Evolutionary conservation across 495 filamentous ascomycete species (phyloP), one percentile per base, ranked within the genome.

Genomic region (Neurospora sp.): DNA sequence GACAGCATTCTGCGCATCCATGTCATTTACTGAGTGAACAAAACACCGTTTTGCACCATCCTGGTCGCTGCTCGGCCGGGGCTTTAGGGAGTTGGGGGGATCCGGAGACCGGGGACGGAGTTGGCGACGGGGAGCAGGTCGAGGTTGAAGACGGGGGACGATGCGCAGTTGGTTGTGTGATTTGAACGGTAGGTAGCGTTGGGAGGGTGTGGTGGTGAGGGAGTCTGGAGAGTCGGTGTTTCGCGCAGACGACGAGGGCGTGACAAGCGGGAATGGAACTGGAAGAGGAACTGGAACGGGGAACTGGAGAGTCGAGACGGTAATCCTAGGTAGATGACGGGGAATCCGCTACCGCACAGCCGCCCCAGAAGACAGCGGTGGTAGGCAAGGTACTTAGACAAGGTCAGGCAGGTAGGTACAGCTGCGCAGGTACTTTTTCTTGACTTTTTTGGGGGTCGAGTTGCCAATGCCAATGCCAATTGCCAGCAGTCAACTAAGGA

Each of bases 1-100:
- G 82, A 83, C 83, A 85, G 83, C 85, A 86, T 86, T 86, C 82
- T 85, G 85, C 85, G 85, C 84, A 86, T 86, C 85, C 85, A 86
- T 86, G 82, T 84, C 84, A 86, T 85, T 85, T 84, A 85, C 83
- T 85, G 85, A 78, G 77, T 80, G 79, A 76, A 82, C 76, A 78
- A 76, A 77, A 77, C 69, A 76, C 82, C 81, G 83, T 81, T 82
- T 78, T 85, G 78, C 85, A 86, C 81, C 85, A 86, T 86, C 81
- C 82, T 86, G 85, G 83, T 82, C 80, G 81, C 82, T 82, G 77
- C 74, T 79, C 73, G 80, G 77, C 73, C 78, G 78, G 76, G 75
- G 70, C 22, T 65, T 65, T 35, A 65, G 53, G 22, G 27, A 65
- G 27, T 65, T 65, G 53, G 27, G 53, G 20, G 53, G 53, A 65